Evolutionary conservation across 495 filamentous ascomycete species (phyloP), one percentile per base, ranked within the genome.

Genomic region (Patellaria atrata): DNA sequence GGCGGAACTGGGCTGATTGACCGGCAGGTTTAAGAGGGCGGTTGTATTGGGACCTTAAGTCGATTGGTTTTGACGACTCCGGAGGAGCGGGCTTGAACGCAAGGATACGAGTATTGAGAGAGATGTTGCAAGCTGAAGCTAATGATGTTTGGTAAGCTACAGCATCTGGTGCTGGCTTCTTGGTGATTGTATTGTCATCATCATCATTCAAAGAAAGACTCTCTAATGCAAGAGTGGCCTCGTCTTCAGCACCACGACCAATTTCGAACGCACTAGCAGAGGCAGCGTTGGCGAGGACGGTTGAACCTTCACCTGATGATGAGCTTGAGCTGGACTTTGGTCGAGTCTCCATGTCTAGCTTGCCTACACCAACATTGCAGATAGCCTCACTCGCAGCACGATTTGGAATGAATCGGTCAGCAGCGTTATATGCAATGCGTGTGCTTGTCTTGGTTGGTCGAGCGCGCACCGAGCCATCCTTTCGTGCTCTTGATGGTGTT

Each of bases 381-480:
- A 94, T 77, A 27, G 80, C 89, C 27, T 92, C 89, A 61, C 84
- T 87, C 30, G 85, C 82, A 12, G 66, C 64, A 5, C 89, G 75
- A 58, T 91, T 94, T 30, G 89, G 89, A 45, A 97, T 96, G 66
- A 94, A 97, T 27, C 89, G 78, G 52, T 97, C 89, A n/a, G 73
- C 85, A 18, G 75, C 75, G 37, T 71, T 75, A 59, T 74, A 73
- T 24, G 67, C 43, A 52, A 91, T 82, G 29, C 73, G 74, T 28
- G 89, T 58, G 0, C 84, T 83, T 1, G 83, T 87, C 70, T 86
- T 91, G 55, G 58, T 60, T 4, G 78, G 58, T 45, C 82, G 75
- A 38, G 74, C 54, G 16, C 79, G 71, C 29, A 72, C 61, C 5
- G 72, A 51, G 14, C 62, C 57, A 17, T 69, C 69, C 54, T 77